A percentile compares a stretch with the other conserved stretches of the same genome.
phyloP scores from a whole-genome alignment of 1,139 yeast species.

The Kazachstania sp. region DNA sequence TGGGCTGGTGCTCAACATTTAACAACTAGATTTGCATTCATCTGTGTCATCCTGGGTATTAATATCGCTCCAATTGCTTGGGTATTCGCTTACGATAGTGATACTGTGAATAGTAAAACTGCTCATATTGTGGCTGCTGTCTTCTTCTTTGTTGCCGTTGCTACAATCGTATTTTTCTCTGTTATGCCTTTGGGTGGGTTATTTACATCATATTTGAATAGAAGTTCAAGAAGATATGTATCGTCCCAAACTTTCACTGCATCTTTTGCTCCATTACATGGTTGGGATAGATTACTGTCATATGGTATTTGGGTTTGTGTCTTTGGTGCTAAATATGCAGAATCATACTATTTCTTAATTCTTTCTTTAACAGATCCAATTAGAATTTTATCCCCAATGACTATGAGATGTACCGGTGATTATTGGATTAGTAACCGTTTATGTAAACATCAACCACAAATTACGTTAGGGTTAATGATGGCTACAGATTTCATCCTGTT shows the following conservation, averaged over 20 bases:
- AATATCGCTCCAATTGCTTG: slow-evolving; percentile 85
- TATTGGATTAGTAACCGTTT: slow-evolving; percentile 69
- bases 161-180: slow-evolving; percentile 76
- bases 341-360: slow-evolving; percentile 89
- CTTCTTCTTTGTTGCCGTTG: slow-evolving; percentile 81
- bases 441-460: slow-evolving; percentile 68
- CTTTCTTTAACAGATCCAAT: slow-evolving; percentile 91
- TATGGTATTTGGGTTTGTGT: slow-evolving; percentile 84
- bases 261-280: slow-evolving; percentile 67
- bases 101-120: slow-evolving; percentile 56
- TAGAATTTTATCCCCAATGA: slow-evolving; percentile 56
- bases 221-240: slow-evolving; percentile 79
- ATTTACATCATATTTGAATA: slow-evolving; percentile 87
- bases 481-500: slow-evolving; percentile 65
- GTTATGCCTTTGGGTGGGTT: slow-evolving; percentile 96
- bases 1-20: slow-evolving; percentile 99
- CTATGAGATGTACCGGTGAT: slow-evolving; percentile 82
- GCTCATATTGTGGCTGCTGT: slow-evolving; percentile 81
- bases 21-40: slow-evolving; percentile 74
- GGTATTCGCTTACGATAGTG: slow-evolving; percentile 75
- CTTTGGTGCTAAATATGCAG: slow-evolving; percentile 78
- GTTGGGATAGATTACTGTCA: slow-evolving; percentile 95
- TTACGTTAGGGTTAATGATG: slow-evolving; percentile 48
- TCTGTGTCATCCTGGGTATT: slow-evolving; percentile 54
- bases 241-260: slow-evolving; percentile 97